Evolutionary conservation across 495 filamentous ascomycete species (phyloP), one percentile per base, ranked within the genome.

Genomic region (Xylaria flabelliformis): DNA sequence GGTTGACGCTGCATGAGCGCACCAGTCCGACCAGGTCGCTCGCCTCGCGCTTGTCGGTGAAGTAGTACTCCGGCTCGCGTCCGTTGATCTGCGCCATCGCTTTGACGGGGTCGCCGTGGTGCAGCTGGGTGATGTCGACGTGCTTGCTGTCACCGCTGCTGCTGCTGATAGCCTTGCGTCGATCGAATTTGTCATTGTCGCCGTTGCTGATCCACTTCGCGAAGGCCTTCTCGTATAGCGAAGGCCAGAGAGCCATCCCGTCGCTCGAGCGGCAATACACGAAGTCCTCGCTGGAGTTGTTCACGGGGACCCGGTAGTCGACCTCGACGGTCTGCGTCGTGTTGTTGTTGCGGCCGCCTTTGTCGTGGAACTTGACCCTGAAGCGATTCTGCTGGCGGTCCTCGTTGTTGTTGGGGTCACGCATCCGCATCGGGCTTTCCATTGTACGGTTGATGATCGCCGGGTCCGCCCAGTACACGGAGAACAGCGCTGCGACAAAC

Each of bases 201-300:
- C 64, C 65, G 32, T 44, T 32, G 26, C 74, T 75, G 51, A 80
- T 69, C 81, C 81, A 83, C 63, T 78, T 78, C 42, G 80, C 72
- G 70, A 83, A 83, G 51, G 81, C 81, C 75, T 83, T 83, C 68
- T 83, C 81, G 76, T 83, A 83, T 26, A 83, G 73, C 59, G 78
- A 61, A 0, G 81, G 80, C 81, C 81, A 83, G 44, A 81, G 61
- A 48, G 80, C 78, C 71, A 70, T 74, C 13, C 76, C 76, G 73
- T 77, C 75, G 67, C 71, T 77, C 8, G 81, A 76, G 19, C 76
- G 80, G 67, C 76, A 77, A 76, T 83, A 83, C 42, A 83, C 71
- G 69, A 77, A 76, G 67, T 78, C 67, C 56, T 78, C 73, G 68
- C 70, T 78, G 9, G 78, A 77, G 71, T 80, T 83, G 79, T 82